Conservation (phyloP, 345 rosid genomes). For the Eutrema japonicum region DNA sequence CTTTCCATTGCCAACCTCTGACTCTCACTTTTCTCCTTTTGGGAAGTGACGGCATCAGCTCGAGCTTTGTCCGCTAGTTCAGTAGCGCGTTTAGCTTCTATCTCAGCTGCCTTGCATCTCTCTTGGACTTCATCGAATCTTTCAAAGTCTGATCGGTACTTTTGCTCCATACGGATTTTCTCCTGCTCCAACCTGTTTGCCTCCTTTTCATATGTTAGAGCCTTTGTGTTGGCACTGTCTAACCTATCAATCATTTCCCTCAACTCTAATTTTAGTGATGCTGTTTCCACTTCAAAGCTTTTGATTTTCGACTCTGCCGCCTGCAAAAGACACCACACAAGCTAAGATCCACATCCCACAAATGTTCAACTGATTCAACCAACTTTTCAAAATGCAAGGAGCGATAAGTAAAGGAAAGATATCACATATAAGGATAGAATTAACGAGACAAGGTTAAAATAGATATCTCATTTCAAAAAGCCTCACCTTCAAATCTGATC, state of each 20-base stretch:
- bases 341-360: conserved; percentile 25
- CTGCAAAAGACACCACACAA: conserved; percentile 52
- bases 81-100: conserved; percentile 83
- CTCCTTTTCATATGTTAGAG: conserved; percentile 74
- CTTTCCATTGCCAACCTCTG: conserved; percentile 93
- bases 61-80: conserved; percentile 90
- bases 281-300: conserved; percentile 74
- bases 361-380: conserved; percentile 11
- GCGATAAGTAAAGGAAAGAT: neutral
- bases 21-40: conserved; percentile 75
- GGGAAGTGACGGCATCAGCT: conserved; percentile 77
- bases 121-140: conserved; percentile 86
- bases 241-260: conserved; percentile 65
- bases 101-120: conserved; percentile 82
- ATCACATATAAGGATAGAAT: neutral
- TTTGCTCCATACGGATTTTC: conserved; percentile 79
- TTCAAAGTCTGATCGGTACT: conserved; percentile 75
- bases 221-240: conserved; percentile 70
- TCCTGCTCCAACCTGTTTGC: conserved; percentile 87
- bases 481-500: conserved; percentile 86
- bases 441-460: conserved; percentile 6
- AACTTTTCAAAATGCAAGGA: conserved; percentile 12
- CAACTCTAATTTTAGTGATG: conserved; percentile 61
- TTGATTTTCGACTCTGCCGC: conserved; percentile 84
- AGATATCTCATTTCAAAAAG: conserved; percentile 20